Base-by-base conservation (phyloP, 495 filamentous ascomycete genomes). In the Ascobolus immersus region DNA sequence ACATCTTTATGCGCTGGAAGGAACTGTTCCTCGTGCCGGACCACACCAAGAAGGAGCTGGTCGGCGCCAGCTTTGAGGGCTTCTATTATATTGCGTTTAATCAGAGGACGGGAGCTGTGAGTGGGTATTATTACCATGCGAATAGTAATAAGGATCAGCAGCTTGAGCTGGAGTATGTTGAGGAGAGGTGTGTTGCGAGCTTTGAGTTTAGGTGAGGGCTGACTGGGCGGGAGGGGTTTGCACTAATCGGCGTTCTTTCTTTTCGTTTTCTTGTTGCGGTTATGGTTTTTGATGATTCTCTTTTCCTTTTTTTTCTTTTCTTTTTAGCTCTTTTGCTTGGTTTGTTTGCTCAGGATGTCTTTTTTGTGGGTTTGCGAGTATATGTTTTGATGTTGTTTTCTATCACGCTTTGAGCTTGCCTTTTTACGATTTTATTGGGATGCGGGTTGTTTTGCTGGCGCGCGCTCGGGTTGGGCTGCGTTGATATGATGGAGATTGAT, bases 31-130 rank as follows among this genome's bases (percentile, higher is more conserved):
- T 99, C 5, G 89, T 99, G 3, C 89, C 89, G 7, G 80, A 94
- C 44, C 89, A 99, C 52, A 66, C 78, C 2, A 79, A 93, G 14
- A 60, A 69, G 37, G 79, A 77, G 12, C 86, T 99, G 38, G 72
- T 68, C 18, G 89, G 89, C 3, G 89, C 89, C 1, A 92, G 81
- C 43, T 99, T 93, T 44, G 89, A 99, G 42, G 89, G 89, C 0
- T 99, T 99, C 48, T 99, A 99, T 49, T 99, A 94, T 44, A 94
- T 99, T 37, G 93, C 82, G 55, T 99, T 94, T 57, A 92, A 93
- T 49, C 89, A 94, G 55, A 57, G 77, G 9, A 57, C 63, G 17
- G 86, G 86, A 11, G 72, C 61, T 21, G 73, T 99, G 11, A 77
- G 66, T 44, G 89, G 89, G 7, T 91, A 92, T 32, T 99, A 99